Conservation (phyloP, 208 protist species). For the Crithidia sp. region DNA sequence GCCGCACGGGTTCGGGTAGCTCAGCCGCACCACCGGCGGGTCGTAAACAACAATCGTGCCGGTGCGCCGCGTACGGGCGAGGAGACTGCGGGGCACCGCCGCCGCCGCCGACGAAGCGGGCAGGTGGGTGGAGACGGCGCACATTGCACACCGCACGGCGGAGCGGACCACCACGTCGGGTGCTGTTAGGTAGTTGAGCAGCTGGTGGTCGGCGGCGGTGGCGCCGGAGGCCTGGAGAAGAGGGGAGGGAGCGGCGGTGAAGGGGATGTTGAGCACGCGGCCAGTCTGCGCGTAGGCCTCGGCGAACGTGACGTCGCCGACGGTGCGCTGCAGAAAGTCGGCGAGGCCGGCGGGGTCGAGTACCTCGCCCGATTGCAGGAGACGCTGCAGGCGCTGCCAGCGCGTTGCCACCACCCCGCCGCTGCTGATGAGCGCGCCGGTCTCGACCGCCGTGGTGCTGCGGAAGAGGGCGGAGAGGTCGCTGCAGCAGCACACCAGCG, state of each 20-base stretch:
- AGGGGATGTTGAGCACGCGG: constrained; percentile 82
- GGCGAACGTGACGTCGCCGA: constrained; percentile 83
- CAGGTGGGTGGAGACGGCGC: background rate
- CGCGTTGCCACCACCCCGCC: background rate
- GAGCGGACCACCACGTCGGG: constrained; percentile 75
- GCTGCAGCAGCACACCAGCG: constrained; percentile 59
- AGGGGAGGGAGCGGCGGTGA: constrained; percentile 23
- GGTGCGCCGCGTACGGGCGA: constrained; percentile 37
- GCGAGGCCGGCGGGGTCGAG: constrained; percentile 61
- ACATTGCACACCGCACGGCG: constrained; percentile 46
- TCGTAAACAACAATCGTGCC: constrained; percentile 49
- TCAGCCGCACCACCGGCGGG: constrained; percentile 37
- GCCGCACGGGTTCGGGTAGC: constrained; percentile 15
- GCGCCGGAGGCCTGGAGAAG: constrained; percentile 10
- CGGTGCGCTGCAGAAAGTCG: constrained; percentile 49
- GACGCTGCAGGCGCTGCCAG: constrained; percentile 28
- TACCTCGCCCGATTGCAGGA: constrained; percentile 49
- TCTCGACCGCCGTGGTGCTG: background rate
- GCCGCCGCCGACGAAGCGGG: background rate
- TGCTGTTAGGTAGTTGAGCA: constrained; percentile 83
- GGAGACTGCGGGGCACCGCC: constrained; percentile 16
- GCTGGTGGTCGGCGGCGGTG: constrained; percentile 20
- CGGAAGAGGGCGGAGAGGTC: constrained; percentile 35
- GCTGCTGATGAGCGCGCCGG: constrained; percentile 6
- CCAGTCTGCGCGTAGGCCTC: constrained; percentile 82